Evolutionary conservation across 768 basidiomycete genomes (phyloP), one percentile per base, ranked within the genome.

Genomic region (Lactifluus hygrophoroides): DNA sequence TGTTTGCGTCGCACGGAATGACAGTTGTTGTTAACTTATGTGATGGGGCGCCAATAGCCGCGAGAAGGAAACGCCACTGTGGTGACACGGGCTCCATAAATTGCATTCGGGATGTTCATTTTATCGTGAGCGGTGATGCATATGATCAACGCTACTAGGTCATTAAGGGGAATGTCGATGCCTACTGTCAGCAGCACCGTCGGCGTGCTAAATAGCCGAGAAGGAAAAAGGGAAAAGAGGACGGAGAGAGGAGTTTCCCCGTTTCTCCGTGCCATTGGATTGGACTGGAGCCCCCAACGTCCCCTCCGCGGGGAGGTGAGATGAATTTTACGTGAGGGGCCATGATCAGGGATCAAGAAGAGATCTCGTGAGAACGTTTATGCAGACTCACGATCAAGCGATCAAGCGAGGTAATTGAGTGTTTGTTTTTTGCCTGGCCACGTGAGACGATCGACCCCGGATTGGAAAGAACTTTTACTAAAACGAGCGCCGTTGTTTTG

Each of bases 71-170:
- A 35, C 38, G 38, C 50, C 37, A 46, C 27, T 17, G n/a, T 13
- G 28, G n/a, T 58, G 57, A 58, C 57, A 48, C 17, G n/a, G 19
- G 30, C 13, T 7, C 28, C 57, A 58, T 28, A n/a, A n/a, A n/a
- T n/a, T n/a, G n/a, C n/a, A n/a, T n/a, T n/a, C n/a, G n/a, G n/a
- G n/a, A n/a, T n/a, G n/a, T n/a, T n/a, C n/a, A n/a, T n/a, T n/a
- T n/a, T n/a, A n/a, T n/a, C n/a, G n/a, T n/a, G n/a, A n/a, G n/a
- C n/a, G 34, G 21, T 13, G 32, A 19, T 45, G 14, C 16, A 13
- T 43, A 34, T n/a, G 54, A 55, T 55, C 54, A 47, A 55, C 54
- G 54, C 25, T 4, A 35, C 48, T 3, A 32, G 9, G 30, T 32
- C 13, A 34, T 49, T 44, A n/a, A n/a, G 21, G 56, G 40, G n/a